These are phyloP conservation scores for Talaromyces sp. DNA, from an alignment of 2,329 filamentous ascomycete species.

Conservation along the genomic window DNA sequence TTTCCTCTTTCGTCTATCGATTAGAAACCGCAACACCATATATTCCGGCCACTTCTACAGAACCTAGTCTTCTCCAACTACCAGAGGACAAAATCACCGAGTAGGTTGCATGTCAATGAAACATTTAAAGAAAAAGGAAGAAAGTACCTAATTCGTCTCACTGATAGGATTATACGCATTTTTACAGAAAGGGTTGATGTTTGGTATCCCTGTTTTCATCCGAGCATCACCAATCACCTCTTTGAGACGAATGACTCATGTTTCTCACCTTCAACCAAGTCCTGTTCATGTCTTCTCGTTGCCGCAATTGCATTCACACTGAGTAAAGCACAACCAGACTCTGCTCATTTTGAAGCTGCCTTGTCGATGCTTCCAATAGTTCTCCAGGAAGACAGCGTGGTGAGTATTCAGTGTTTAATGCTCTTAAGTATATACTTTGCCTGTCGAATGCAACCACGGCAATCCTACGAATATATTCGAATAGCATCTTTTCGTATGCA, in stretches of 20 bases:
- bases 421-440: conserved; percentile 5
- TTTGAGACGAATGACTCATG: conserved; percentile 1
- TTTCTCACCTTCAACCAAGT: neutral
- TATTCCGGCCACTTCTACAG: neutral
- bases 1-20: neutral
- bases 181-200: neutral
- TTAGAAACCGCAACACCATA: neutral
- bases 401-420: neutral
- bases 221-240: neutral
- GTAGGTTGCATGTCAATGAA: neutral
- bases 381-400: neutral
- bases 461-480: conserved; percentile 6
- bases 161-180: neutral
- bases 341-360: neutral
- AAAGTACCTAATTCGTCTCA: neutral
- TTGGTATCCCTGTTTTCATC: neutral
- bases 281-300: neutral
- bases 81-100: neutral
- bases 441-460: conserved; percentile 2
- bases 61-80: neutral
- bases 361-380: conserved; percentile 2
- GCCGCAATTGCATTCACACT: neutral
- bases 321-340: neutral
- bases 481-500: conserved; percentile 2
- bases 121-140: neutral